Evolutionary conservation across 202 grass and related monocot genomes (phyloP).

Genomic region (Bolboschoenoplectus hybrid): DNA sequence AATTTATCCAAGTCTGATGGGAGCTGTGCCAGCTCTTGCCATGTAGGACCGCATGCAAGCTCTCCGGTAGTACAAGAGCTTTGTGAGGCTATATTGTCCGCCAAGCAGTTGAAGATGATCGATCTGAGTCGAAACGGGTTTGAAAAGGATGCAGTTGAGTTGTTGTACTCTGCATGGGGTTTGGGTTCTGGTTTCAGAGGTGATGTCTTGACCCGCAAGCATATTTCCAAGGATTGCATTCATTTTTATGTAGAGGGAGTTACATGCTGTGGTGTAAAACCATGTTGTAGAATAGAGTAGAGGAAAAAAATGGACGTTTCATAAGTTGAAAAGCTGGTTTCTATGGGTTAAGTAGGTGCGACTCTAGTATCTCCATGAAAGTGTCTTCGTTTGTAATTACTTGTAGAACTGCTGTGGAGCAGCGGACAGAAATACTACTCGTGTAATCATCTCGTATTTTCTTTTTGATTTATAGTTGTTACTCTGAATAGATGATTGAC

Average conservation of each 20-base stretch:
- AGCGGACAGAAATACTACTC: too few relatives aligned
- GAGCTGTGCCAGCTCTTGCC: slow-evolving; percentile 67
- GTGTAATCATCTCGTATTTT: too few relatives aligned
- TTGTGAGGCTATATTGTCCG: slow-evolving; percentile 44
- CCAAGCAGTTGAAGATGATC: slow-evolving; percentile 67
- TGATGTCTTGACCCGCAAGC: slow-evolving; percentile 46
- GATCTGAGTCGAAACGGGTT: slow-evolving; percentile 81
- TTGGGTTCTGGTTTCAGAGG: slow-evolving; percentile 52
- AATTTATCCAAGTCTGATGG: slow-evolving; percentile 42
- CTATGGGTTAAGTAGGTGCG: too few relatives aligned
- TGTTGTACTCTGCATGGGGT: slow-evolving; percentile 70
- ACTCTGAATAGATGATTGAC: too few relatives aligned
- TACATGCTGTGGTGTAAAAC: slow-evolving; percentile 62
- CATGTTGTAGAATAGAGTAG: slow-evolving; percentile 81
- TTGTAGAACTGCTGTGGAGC: too few relatives aligned
- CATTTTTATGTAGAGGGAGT: slow-evolving; percentile 76
- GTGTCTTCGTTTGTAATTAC: too few relatives aligned
- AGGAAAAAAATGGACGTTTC: neutral
- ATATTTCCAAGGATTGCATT: slow-evolving; percentile 58
- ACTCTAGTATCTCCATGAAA: too few relatives aligned
- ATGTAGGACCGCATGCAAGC: slow-evolving; percentile 39
- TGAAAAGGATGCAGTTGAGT: slow-evolving; percentile 52
- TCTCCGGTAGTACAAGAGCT: slow-evolving; percentile 62
- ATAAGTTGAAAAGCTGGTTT: too few relatives aligned
- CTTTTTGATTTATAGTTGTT: too few relatives aligned